phyloP scores from a whole-genome alignment of 2,329 filamentous ascomycete species.

The Emericellopsis atlantica region DNA sequence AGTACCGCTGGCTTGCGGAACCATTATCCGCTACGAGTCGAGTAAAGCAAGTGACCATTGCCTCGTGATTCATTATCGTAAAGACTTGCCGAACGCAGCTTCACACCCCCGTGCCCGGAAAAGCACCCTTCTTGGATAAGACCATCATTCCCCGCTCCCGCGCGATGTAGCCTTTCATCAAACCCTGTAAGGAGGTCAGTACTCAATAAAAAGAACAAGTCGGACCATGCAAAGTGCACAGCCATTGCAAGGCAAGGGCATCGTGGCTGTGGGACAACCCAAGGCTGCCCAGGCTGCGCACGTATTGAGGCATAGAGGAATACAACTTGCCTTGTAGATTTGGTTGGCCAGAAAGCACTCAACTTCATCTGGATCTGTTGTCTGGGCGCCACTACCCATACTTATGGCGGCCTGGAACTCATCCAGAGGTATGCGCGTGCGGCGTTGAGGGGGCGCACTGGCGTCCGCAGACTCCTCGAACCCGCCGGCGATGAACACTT shows the following conservation, averaged over 20 bases:
- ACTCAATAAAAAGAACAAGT: no score
- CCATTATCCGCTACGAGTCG: no score
- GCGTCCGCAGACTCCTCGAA: slow-evolving; percentile 67
- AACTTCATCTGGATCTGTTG: slow-evolving; percentile 79
- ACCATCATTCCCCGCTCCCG: slow-evolving; percentile 84
- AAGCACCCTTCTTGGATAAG: slow-evolving; percentile 82
- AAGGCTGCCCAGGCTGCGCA: no score
- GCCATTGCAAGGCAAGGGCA: no score
- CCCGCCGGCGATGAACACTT: slow-evolving; percentile 77
- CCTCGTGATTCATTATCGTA: no score
- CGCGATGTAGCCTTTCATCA: slow-evolving; percentile 98
- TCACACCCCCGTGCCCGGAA: slow-evolving; percentile 73
- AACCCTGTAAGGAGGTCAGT: slow-evolving; percentile 39
- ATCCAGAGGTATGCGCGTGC: slow-evolving; percentile 67
- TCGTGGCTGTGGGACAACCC: no score
- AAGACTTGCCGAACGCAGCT: no score
- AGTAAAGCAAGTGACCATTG: no score
- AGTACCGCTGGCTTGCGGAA: no score
- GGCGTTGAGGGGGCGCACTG: slow-evolving; percentile 46
- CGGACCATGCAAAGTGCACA: no score
- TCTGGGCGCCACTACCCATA: slow-evolving; percentile 52
- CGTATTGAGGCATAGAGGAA: no score
- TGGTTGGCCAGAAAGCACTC: slow-evolving; percentile 92
- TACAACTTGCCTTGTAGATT: slow-evolving; percentile 77
- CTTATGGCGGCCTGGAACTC: slow-evolving; percentile 81